Base-by-base conservation (phyloP, 2,329 filamentous ascomycete species). In the Coniella vitis region DNA sequence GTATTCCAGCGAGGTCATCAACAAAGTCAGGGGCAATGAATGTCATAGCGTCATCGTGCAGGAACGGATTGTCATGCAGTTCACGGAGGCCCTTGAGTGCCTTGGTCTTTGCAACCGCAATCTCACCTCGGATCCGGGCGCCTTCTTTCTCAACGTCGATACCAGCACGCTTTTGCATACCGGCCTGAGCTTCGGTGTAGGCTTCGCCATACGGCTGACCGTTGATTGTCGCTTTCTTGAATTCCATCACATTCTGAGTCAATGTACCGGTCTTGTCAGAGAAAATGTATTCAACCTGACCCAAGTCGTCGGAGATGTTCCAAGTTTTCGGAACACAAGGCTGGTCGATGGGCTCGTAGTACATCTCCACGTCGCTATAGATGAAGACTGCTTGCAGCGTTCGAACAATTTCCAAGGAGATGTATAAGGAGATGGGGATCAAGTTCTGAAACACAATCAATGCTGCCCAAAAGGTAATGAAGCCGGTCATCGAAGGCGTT, bases 261-360 rank as follows among this genome's bases (percentile, higher is more conserved):
- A 95, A 70, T 2, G 88, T 95, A 51, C 88, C 88, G 0, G 88
- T 95, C 69, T 95, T 95, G 73, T 95, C 88, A 0, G 88, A 96
- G 67, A 98, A 98, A 57, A 98, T 95, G 71, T 97, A 98, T 68
- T 97, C 93, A 54, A 98, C 95, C 68, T 98, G 93, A 12, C 93
- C 93, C 40, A 98, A 76, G 60, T 98, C 94, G 62, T 98, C 93
- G 1, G 91, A 97, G 44, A 98, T 97, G 63, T 97, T 98, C 93
- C 93, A 98, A 0, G 90, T 90, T 63, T 97, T 97, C 4, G 94
- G 93, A 10, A 95, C 89, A 63, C 94, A 98, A 2, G 91, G 90
- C 62, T 95, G 90, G 61, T 95, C 90, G 56, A 96, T 82, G 60
- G 82, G 83, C 49, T 93, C 93, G 70, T 98, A 95, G 68, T 97